A percentile compares a stretch with the other conserved stretches of the same genome.
Evolutionary conservation across 2,329 filamentous ascomycete genomes (phyloP).

Genomic region (Stachybotrys chartarum): DNA sequence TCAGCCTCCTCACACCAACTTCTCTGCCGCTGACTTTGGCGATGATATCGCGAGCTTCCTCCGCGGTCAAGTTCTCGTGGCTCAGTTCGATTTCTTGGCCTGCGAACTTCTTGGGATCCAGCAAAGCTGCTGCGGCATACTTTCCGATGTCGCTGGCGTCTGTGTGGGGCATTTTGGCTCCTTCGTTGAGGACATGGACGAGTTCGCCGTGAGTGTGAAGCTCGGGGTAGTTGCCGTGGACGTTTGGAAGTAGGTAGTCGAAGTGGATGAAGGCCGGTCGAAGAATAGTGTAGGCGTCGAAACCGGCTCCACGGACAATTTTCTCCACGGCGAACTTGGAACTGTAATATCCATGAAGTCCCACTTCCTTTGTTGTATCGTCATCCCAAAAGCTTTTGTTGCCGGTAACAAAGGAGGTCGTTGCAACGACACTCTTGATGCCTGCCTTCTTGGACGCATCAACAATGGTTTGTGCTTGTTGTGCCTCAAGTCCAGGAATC

Average conservation of each 20-base stretch:
- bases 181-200: slow-evolving; percentile 13
- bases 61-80: slow-evolving; percentile 16
- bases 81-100: slow-evolving; percentile 21
- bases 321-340: slow-evolving; percentile 31
- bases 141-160: slow-evolving; percentile 22
- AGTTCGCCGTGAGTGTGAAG: slow-evolving; percentile 19
- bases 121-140: slow-evolving; percentile 24
- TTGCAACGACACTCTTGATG: slow-evolving; percentile 18
- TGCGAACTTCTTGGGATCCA: slow-evolving; percentile 19
- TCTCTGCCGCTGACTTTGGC: slow-evolving; percentile 20
- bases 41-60: slow-evolving; percentile 19
- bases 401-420: slow-evolving; percentile 13
- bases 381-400: slow-evolving; percentile 16
- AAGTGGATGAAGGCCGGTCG: slow-evolving; percentile 20
- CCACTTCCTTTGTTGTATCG: slow-evolving; percentile 1
- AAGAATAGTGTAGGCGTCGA: slow-evolving; percentile 24
- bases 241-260: slow-evolving; percentile 17
- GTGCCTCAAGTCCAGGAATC: slow-evolving; percentile 16
- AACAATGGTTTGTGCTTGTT: slow-evolving; percentile 21
- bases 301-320: slow-evolving; percentile 15
- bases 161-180: slow-evolving; percentile 15
- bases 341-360: slow-evolving; percentile 22
- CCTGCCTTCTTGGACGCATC: slow-evolving; percentile 23
- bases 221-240: slow-evolving; percentile 17
- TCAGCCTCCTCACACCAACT: slow-evolving; percentile 12